Percentiles rank a stretch among this genome's conserved stretches.
Evolutionary conservation across 116 monocot genomes (phyloP).

Genomic region (Phalaenopsis hybrid): DNA sequence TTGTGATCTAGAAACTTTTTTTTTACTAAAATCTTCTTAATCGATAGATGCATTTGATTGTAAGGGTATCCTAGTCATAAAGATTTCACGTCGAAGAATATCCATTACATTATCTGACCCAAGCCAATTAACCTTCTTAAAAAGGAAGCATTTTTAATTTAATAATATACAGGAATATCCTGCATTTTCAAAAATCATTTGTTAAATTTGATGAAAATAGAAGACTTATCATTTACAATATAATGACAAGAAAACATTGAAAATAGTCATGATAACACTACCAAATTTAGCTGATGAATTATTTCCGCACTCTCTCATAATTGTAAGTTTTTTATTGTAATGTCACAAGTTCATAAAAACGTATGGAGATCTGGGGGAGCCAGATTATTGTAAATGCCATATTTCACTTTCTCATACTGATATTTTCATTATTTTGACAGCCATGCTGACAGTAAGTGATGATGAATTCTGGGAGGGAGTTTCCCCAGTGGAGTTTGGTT

Average conservation of each 20-base stretch:
- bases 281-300: neutral
- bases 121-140: neutral
- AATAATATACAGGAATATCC: neutral
- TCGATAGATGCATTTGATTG: no score
- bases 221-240: neutral
- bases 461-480: conserved; percentile 96
- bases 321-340: neutral
- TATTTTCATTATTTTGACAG: conserved; percentile 19
- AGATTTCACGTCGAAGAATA: no score
- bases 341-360: neutral
- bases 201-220: neutral
- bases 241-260: neutral
- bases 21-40: no score
- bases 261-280: neutral
- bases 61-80: no score
- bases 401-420: conserved; percentile 5
- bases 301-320: neutral
- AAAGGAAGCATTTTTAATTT: neutral
- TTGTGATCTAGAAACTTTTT: no score
- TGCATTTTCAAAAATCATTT: neutral
- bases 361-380: neutral
- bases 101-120: neutral
- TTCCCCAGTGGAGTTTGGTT: conserved; percentile 73
- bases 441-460: conserved; percentile 83
- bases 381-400: neutral